Evolutionary conservation across 495 filamentous ascomycete species (phyloP).

Genomic region (Podospora australis): DNA sequence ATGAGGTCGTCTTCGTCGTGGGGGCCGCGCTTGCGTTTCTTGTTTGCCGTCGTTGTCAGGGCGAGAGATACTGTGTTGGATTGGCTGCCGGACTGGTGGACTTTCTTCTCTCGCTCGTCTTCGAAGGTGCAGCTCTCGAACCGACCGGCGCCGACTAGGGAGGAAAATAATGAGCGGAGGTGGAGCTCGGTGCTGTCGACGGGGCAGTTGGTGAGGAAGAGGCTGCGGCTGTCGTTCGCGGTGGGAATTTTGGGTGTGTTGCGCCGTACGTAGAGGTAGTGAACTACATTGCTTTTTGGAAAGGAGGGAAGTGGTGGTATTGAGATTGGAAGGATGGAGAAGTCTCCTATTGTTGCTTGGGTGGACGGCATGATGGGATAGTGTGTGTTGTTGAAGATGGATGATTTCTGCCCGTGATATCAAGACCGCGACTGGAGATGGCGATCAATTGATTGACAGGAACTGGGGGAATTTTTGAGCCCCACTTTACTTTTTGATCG

Average conservation of each 20-base stretch:
- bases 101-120: conserved; percentile 30
- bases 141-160: conserved; percentile 61
- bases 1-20: conserved; percentile 43
- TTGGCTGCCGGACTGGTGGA: conserved; percentile 23
- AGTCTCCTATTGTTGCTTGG: conserved; percentile 34
- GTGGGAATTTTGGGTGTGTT: conserved; percentile 74
- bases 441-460: not conserved
- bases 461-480: conserved; percentile 11
- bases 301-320: conserved; percentile 57
- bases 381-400: not conserved
- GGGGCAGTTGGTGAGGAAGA: conserved; percentile 85
- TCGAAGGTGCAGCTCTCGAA: conserved; percentile 75
- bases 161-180: conserved; percentile 65
- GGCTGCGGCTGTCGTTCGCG: conserved; percentile 60
- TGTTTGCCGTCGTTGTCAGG: conserved; percentile 34
- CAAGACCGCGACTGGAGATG: not conserved
- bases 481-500: not conserved
- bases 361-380: conserved; percentile 26
- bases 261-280: conserved; percentile 81
- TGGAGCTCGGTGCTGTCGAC: conserved; percentile 74
- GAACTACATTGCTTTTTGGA: conserved; percentile 51
- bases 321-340: conserved; percentile 48
- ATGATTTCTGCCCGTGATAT: not conserved
- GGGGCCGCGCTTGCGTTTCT: conserved; percentile 58
- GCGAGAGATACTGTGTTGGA: conserved; percentile 36